Conservation (phyloP, 768 basidiomycete genomes). For the Cystobasidium ongulense region DNA sequence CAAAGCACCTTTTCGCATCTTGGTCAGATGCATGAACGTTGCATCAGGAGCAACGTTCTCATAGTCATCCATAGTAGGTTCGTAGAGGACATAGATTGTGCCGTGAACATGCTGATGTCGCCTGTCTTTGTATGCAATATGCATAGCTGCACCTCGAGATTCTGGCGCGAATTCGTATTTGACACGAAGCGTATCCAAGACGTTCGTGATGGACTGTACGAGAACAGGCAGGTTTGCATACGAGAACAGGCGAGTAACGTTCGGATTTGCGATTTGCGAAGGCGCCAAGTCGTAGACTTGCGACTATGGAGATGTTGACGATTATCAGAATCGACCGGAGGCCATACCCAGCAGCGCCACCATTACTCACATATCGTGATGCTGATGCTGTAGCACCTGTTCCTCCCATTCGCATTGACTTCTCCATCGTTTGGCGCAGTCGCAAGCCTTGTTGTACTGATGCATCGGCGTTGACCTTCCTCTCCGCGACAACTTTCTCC, state of each 20-base stretch:
- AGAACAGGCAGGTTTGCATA: not conserved
- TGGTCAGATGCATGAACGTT: not conserved
- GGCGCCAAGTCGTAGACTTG: constrained; percentile 19
- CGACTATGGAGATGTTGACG: not conserved
- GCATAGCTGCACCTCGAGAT: constrained; percentile 1
- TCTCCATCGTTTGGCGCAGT: constrained; percentile 8
- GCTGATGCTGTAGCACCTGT: constrained; percentile 12
- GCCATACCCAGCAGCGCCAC: not conserved
- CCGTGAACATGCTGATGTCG: constrained; percentile 11
- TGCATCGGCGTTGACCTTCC: constrained; percentile 1
- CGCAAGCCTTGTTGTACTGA: not conserved
- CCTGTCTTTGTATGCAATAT: constrained; percentile 1
- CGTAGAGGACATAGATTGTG: constrained; percentile 16
- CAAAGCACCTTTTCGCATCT: not conserved
- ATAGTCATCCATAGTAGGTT: constrained; percentile 16
- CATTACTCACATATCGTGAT: constrained; percentile 7
- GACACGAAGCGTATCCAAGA: not conserved
- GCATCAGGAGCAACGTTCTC: constrained; percentile 8
- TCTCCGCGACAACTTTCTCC: constrained; percentile 1
- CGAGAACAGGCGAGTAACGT: constrained; percentile 18
- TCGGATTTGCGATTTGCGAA: constrained; percentile 19
- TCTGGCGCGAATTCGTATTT: not conserved
- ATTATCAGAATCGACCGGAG: not conserved
- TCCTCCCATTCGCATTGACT: constrained; percentile 18
- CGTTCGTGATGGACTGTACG: not conserved